Percentiles rank a stretch among this genome's conserved stretches.
phyloP scores from a whole-genome alignment of 139 green algal species.

The Micromonas commoda region DNA sequence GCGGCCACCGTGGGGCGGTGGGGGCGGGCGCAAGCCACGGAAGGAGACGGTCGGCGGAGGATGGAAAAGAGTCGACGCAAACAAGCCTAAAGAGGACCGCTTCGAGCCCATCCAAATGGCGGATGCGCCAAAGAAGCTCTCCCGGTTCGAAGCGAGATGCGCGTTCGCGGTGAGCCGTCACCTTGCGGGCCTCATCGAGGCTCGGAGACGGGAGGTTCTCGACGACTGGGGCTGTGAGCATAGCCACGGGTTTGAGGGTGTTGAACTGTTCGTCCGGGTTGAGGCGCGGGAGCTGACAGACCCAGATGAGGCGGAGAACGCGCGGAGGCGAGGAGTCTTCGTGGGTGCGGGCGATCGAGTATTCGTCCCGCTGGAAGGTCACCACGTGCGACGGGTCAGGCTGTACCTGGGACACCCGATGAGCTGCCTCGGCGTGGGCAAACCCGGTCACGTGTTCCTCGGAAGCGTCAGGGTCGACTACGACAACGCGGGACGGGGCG shows the following conservation, averaged over 20 bases:
- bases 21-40: too few relatives aligned
- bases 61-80: neutral
- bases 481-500: neutral
- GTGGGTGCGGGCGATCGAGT: too few relatives aligned
- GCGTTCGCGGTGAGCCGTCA: neutral
- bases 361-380: neutral
- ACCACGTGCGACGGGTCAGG: neutral
- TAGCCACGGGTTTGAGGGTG: neutral
- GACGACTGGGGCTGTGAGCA: neutral
- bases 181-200: neutral
- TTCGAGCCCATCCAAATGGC: neutral
- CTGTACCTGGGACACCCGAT: neutral
- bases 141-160: neutral
- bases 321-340: too few relatives aligned
- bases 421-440: neutral
- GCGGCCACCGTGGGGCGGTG: too few relatives aligned
- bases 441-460: neutral
- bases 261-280: neutral
- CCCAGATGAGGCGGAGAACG: too few relatives aligned
- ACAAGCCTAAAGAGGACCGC: neutral
- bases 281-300: too few relatives aligned
- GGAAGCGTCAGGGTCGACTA: neutral
- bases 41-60: too few relatives aligned
- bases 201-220: neutral
- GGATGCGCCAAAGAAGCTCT: neutral